A percentile compares a stretch with the other conserved stretches of the same genome.
These are phyloP conservation scores for Leishmania lainsoni DNA, from an alignment of 208 protist species.

Conservation along the genomic window DNA sequence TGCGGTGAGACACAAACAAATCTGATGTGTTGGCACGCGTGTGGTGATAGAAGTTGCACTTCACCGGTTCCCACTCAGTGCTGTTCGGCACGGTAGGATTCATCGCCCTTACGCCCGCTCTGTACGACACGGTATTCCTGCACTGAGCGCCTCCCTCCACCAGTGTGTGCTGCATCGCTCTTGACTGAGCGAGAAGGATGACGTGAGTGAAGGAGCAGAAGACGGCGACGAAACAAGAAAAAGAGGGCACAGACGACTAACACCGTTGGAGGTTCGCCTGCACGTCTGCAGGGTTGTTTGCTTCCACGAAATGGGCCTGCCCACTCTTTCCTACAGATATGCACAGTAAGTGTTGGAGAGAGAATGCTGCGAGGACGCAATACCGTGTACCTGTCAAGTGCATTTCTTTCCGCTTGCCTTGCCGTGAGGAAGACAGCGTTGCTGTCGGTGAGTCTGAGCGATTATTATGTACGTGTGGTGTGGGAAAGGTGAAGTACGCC, in stretches of 20 bases:
- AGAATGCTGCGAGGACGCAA: neutral
- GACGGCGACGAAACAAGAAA: neutral
- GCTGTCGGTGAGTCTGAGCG: no score
- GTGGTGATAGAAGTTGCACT: conserved; percentile 22
- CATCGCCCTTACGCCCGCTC: neutral
- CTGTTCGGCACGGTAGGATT: neutral
- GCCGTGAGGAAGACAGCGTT: no score
- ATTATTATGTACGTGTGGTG: neutral
- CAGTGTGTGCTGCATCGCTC: neutral
- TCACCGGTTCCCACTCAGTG: neutral
- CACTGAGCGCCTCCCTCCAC: no score
- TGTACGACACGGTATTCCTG: neutral
- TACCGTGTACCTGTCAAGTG: neutral
- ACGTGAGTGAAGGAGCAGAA: neutral
- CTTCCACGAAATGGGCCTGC: neutral
- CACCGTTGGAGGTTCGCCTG: neutral
- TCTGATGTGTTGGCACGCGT: conserved; percentile 5
- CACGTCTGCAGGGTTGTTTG: neutral
- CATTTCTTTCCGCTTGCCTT: no score
- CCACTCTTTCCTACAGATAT: neutral
- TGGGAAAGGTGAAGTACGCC: neutral
- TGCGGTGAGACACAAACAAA: conserved; percentile 16
- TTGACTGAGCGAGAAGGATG: neutral
- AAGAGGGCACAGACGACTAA: neutral
- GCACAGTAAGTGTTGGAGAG: neutral